Evolutionary conservation across 2,329 filamentous ascomycete genomes (phyloP), one percentile per base, ranked within the genome.

Genomic region (Sarocladiaceae sp.): DNA sequence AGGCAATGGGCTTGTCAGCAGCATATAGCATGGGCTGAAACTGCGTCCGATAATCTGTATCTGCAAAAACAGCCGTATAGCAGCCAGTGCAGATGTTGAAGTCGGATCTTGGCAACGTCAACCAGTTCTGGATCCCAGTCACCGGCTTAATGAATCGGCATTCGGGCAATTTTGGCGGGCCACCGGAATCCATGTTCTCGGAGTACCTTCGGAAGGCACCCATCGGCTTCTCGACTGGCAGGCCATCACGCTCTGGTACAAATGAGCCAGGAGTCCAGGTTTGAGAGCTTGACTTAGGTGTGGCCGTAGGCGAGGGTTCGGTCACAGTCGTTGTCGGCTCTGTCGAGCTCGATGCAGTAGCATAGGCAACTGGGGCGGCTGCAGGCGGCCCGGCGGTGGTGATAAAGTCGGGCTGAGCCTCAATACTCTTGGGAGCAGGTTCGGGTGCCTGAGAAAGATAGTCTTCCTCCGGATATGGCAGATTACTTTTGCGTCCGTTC

Each of bases 41-140:
- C 29, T 83, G 74, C 15, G 80, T 75, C 2, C 82, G 77, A 63
- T 88, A 95, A 18, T 80, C 75, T 0, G 88, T 87, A 22, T 80
- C 74, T 13, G 77, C 77, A 58, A 93, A 90, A 8, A 90, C 80
- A 5, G 78, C 77, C 2, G 79, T 75, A 65, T 88, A 90, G 69
- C 93, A 97, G 12, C 80, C 82, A 0, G 90, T 88, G 60, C 93
- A 97, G 42, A 97, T 86, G 56, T 89, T 83, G 59, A 97, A 87
- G 12, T 84, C 79, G 55, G 84, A 80, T 13, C 83, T 81, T 3
- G 82, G 82, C 4, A 97, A 74, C 0, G 86, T 92, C 55, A 91
- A 83, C 89, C 92, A 97, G 61, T 94, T 90, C 56, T 86, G 75
- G 55, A 84, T 78, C 2, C 84, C 84, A 10, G 79, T 71, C 12